Evolutionary conservation across 148 eudicot genomes (phyloP).

Genomic region (Rhododendron simsii): DNA sequence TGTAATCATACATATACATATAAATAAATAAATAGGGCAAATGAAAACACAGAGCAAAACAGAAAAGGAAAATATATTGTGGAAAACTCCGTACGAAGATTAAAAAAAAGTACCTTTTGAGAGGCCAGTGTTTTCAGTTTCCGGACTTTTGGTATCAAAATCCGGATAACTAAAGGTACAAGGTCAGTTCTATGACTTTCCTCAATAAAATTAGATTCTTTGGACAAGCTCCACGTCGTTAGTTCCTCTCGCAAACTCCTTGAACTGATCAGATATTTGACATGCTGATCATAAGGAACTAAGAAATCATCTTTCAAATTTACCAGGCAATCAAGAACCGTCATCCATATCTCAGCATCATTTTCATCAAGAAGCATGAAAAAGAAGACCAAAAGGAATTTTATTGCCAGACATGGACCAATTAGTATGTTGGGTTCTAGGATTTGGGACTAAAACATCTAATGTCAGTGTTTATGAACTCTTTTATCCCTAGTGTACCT

Average conservation of each 20-base stretch:
- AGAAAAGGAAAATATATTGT: not conserved
- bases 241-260: slow-evolving; percentile 73
- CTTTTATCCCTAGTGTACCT: too few relatives aligned
- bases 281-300: slow-evolving; percentile 59
- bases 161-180: slow-evolving; percentile 56
- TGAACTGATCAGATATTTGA: slow-evolving; percentile 65
- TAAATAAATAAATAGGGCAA: too few relatives aligned
- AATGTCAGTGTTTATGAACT: too few relatives aligned
- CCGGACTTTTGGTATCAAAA: slow-evolving; percentile 81
- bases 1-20: not conserved
- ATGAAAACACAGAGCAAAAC: not conserved
- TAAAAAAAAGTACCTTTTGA: slow-evolving; percentile 51
- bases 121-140: slow-evolving; percentile 64
- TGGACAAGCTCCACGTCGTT: slow-evolving; percentile 79
- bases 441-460: too few relatives aligned
- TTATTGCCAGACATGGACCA: too few relatives aligned
- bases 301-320: slow-evolving; percentile 79
- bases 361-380: slow-evolving; percentile 78
- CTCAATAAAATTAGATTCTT: slow-evolving; percentile 55
- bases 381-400: not conserved
- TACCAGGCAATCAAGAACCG: slow-evolving; percentile 79
- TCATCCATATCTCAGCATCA: slow-evolving; percentile 71
- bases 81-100: not conserved
- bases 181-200: slow-evolving; percentile 55
- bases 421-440: too few relatives aligned